These are phyloP conservation scores for Triticum dicoccoides DNA, from an alignment of 176 grass and related monocot species.

Conservation along the genomic window DNA sequence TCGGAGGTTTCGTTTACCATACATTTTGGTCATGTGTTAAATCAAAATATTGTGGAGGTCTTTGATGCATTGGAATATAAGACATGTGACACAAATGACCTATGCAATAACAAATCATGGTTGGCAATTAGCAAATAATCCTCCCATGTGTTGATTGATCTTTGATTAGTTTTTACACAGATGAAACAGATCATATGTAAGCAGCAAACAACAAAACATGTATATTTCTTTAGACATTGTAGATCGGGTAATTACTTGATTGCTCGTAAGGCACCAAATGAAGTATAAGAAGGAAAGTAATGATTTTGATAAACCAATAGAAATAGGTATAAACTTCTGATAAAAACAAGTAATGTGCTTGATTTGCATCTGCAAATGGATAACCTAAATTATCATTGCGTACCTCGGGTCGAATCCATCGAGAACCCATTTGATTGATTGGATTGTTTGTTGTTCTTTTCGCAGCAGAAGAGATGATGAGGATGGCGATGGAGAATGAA, in stretches of 20 bases:
- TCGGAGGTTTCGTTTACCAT: background rate
- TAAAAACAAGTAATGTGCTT: background rate
- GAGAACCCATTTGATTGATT: slow-evolving; percentile 15
- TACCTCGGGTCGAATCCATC: slow-evolving; percentile 37
- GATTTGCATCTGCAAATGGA: background rate
- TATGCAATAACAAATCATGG: background rate
- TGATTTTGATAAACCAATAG: background rate
- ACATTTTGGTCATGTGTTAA: background rate
- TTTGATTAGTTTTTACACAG: too few species aligned
- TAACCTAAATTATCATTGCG: background rate
- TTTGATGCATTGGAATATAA: background rate
- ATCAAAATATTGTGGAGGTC: background rate
- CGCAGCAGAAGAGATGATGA: background rate
- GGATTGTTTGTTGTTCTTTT: background rate
- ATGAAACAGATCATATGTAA: background rate
- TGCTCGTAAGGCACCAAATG: background rate
- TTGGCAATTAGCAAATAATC: background rate
- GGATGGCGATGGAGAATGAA: background rate
- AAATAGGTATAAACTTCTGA: background rate
- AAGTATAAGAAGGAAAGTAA: background rate
- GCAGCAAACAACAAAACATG: background rate
- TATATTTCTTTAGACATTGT: background rate
- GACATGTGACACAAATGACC: background rate
- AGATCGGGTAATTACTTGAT: background rate
- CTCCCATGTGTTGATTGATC: background rate